Evolutionary conservation across 371 early-diverging fungal genomes (phyloP), one percentile per base, ranked within the genome.

Genomic region (Mortierella polycephala): DNA sequence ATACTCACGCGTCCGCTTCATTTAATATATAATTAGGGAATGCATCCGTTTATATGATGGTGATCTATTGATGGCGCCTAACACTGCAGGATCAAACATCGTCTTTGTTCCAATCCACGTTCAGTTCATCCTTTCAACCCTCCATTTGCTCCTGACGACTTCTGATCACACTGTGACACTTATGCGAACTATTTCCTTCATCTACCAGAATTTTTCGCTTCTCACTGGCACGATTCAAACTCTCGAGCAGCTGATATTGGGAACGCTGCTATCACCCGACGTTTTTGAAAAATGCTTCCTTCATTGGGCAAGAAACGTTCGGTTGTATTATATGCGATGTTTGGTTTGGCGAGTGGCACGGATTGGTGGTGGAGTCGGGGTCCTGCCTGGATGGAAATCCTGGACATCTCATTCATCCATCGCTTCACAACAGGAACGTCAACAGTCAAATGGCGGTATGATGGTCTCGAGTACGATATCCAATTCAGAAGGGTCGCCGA

Each of bases 231-330:
- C 81, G 1, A 66, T 84, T 1, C 69, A 67, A 5, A 70, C 82
- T 14, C 50, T 86, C 39, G 85, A 84, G 50, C 74, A 81, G 37
- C 52, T 89, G 20, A 85, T 84, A 13, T 70, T 83, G 42, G 76
- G 77, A 0, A 83, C 84, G 1, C 50, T 89, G 18, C 61, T 89
- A 16, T 71, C 74, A 1, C 82, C 85, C 0, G 64, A 60, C 9
- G 75, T 84, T 8, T 86, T 89, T 70, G 89, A 87, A 46, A 81
- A 84, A 39, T 70, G 87, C 11, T 79, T 87, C 40, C 62, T 86
- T 11, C 89, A 89, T 52, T 89, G 89, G 89, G 81, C 84, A n/a
- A 74, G 81, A 20, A 84, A 85, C 62, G 87, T 89, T 12, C 85
- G 88, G 1, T 57, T 83, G 12, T 87, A 85, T 63, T 89, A 81